Percentiles rank a stretch among this genome's conserved stretches.
Conservation (phyloP, 2,329 filamentous ascomycete genomes). For the Xylaria sp. region DNA sequence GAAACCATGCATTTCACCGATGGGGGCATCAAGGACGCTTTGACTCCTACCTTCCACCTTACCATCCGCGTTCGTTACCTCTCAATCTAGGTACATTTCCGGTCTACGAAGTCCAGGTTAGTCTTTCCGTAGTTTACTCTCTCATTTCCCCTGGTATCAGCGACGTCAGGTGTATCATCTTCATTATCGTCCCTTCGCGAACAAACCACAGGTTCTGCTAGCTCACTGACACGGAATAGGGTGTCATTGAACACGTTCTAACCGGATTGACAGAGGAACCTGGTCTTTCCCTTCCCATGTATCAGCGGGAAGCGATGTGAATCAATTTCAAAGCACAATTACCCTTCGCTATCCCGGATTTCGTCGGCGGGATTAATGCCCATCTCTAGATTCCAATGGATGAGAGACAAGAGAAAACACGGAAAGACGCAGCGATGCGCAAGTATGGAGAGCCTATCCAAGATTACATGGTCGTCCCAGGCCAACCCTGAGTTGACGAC, state of each 20-base stretch:
- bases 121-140: not conserved
- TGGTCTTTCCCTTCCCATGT: constrained; percentile 26
- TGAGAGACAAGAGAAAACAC: not conserved
- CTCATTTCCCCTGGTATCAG: not conserved
- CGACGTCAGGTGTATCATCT: not conserved
- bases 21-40: not conserved
- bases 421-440: not conserved
- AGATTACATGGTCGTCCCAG: constrained; percentile 49
- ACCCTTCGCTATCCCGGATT: constrained; percentile 51
- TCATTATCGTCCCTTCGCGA: not conserved
- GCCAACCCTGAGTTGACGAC: constrained; percentile 53
- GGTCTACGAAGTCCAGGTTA: not conserved
- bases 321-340: constrained; percentile 45
- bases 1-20: not conserved
- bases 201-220: not conserved
- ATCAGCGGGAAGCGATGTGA: constrained; percentile 52
- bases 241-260: constrained; percentile 10
- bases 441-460: constrained; percentile 33
- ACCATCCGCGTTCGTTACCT: constrained; percentile 2
- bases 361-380: constrained; percentile 52
- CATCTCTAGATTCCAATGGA: constrained; percentile 44
- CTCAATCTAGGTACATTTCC: not conserved
- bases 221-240: not conserved
- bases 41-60: not conserved
- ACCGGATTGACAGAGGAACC: constrained; percentile 4